Conservation (phyloP, 352 stramenopile genomes). For the Peronospora farinosa region DNA sequence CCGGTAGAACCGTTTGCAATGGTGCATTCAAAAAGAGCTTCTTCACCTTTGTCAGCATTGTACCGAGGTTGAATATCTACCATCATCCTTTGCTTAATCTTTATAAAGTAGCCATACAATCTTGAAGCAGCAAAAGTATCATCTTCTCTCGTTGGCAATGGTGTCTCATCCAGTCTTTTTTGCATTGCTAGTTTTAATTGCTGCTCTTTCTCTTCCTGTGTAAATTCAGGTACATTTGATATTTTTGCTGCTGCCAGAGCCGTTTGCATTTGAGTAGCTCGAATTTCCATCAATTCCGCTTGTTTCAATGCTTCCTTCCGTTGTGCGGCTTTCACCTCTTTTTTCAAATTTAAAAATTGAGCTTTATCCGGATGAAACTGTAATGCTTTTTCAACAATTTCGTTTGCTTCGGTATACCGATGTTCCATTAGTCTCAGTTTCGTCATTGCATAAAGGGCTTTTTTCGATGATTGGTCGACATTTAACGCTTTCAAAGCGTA, state of each 20-base stretch:
- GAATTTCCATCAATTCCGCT: slow-evolving; percentile 29
- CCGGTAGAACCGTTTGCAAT: slow-evolving; percentile 39
- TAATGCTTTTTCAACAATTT: slow-evolving; percentile 36
- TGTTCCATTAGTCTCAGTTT: slow-evolving; percentile 66
- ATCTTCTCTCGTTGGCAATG: slow-evolving; percentile 56
- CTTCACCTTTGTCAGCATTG: slow-evolving; percentile 51
- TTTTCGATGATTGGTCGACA: slow-evolving; percentile 38
- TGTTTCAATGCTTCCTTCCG: slow-evolving; percentile 26
- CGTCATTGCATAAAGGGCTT: slow-evolving; percentile 64
- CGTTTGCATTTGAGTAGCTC: slow-evolving; percentile 24
- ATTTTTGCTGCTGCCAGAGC: slow-evolving; percentile 3
- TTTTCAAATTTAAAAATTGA: slow-evolving; percentile 41
- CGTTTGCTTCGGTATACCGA: slow-evolving; percentile 40
- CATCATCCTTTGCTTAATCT: slow-evolving; percentile 54
- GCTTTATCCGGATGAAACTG: slow-evolving; percentile 37
- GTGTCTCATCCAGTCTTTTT: slow-evolving; percentile 31
- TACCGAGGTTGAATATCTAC: slow-evolving; percentile 38
- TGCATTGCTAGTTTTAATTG: slow-evolving; percentile 32
- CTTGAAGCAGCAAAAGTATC: slow-evolving; percentile 41
- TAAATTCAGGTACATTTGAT: slow-evolving; percentile 6
- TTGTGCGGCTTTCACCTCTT: slow-evolving; percentile 38
- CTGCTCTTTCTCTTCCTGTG: slow-evolving; percentile 40
- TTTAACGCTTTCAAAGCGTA: slow-evolving; percentile 54
- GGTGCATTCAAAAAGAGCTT: slow-evolving; percentile 52
- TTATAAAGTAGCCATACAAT: slow-evolving; percentile 59